Evolutionary conservation across 306 rosid species (phyloP), one percentile per base, ranked within the genome.

Genomic region (Urtica urens): DNA sequence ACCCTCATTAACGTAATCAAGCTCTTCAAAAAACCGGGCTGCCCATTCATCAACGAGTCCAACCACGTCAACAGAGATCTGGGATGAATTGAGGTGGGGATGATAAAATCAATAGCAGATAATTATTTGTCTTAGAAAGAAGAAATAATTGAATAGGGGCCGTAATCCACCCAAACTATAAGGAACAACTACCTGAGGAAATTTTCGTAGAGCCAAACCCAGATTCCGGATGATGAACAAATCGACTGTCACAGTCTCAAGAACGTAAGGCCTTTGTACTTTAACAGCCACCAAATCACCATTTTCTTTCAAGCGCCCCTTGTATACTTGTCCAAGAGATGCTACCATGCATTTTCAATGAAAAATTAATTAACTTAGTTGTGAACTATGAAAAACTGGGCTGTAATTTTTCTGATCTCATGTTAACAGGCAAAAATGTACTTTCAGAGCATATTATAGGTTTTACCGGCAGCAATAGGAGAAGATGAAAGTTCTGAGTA

Each of bases 11-110:
- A 90, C 69, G 65, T 90, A 90, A 70, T 90, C 97, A 38, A 90
- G 62, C 79, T 90, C 97, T 64, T 90, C 97, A 75, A 90, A 90
- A 58, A 90, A 90, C 49, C 97, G 82, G 63, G 97, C 86, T 23
- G 97, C 97, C 95, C 97, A 84, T 66, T 90, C 97, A 67, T 90
- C 97, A 53, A 90, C 97, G 71, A 90, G 64, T 50, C 97, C 97
- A 46, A 90, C 95, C 71, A 90, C 97, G 63, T 90, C 97, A 47
- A 84, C n/a, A 18, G 95, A 84, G 52, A 90, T 64, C 97, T 90
- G 70, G 46, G 70, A 63, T 40, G 35, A 35, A 31, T 59, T 33
- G 50, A 55, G 48, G 23, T 43, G 33, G 46, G 41, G 49, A 52
- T 25, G 29, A 45, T 9, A 38, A 35, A 51, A 68, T 52, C 68